Evolutionary conservation across 2,329 filamentous ascomycete genomes (phyloP).

Genomic region (Scytalidium sp.): DNA sequence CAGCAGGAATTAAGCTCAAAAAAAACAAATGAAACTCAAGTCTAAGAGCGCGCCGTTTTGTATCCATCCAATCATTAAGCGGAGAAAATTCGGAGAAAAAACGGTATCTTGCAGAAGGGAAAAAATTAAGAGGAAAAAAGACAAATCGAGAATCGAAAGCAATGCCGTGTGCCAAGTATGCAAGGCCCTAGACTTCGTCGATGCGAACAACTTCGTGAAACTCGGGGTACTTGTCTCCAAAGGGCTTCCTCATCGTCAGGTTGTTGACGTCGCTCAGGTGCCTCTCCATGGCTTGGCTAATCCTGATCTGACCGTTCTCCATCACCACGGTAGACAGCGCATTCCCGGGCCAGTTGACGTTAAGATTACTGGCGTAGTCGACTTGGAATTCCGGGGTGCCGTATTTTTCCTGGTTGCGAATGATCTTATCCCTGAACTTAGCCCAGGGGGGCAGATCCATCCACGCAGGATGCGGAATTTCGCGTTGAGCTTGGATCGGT

Average conservation of each 20-base stretch:
- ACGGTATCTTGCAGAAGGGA: too few species aligned
- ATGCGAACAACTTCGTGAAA: slow-evolving; percentile 25
- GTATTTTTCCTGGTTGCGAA: slow-evolving; percentile 23
- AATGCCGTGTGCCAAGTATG: too few species aligned
- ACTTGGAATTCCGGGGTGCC: slow-evolving; percentile 24
- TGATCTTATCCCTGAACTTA: slow-evolving; percentile 23
- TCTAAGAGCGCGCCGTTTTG: too few species aligned
- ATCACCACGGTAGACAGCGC: slow-evolving; percentile 22
- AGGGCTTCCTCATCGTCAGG: slow-evolving; percentile 26
- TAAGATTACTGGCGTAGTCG: slow-evolving; percentile 21
- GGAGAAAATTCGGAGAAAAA: too few species aligned
- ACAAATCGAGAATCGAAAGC: too few species aligned
- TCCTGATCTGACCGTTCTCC: slow-evolving; percentile 20
- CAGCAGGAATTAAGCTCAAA: too few species aligned
- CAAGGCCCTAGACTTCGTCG: slow-evolving; percentile 21
- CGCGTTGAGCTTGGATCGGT: slow-evolving; percentile 17
- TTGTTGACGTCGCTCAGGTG: slow-evolving; percentile 21
- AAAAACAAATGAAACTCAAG: too few species aligned
- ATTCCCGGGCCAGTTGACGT: slow-evolving; percentile 23
- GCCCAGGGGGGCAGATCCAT: slow-evolving; percentile 27
- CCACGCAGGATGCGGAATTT: slow-evolving; percentile 25
- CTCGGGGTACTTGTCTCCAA: slow-evolving; percentile 26
- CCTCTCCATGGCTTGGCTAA: slow-evolving; percentile 19
- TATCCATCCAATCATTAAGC: too few species aligned
- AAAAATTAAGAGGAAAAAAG: too few species aligned